These are phyloP conservation scores for Fallopia convolvulus DNA, from an alignment of 148 eudicot species.

Conservation along the genomic window DNA sequence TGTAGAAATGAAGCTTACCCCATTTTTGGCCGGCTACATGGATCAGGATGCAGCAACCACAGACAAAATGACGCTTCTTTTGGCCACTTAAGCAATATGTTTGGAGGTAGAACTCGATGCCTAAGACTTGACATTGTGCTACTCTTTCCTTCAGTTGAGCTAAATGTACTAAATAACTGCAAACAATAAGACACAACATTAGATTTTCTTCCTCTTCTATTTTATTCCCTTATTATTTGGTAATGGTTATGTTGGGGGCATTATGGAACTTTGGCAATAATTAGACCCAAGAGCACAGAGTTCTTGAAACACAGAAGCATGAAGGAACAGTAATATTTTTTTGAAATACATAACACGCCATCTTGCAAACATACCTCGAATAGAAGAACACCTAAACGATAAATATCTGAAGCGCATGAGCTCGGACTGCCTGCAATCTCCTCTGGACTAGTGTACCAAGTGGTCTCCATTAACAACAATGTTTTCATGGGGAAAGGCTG, in stretches of 20 bases:
- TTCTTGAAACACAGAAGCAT: constrained; percentile 2
- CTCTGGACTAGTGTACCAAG: constrained; percentile 93
- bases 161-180: constrained; percentile 80
- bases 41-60: constrained; percentile 95
- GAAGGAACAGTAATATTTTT: not conserved
- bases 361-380: constrained; percentile 60
- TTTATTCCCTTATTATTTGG: not conserved
- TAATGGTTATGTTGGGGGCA: not conserved
- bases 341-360: not conserved
- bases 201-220: not conserved
- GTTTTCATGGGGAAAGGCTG: constrained; percentile 79
- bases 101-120: constrained; percentile 95
- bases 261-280: not conserved
- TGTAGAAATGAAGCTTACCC: constrained; percentile 28
- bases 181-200: constrained; percentile 8
- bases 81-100: constrained; percentile 79
- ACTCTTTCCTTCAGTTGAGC: constrained; percentile 75
- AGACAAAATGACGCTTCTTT: constrained; percentile 98
- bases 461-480: constrained; percentile 67
- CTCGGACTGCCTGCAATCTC: constrained; percentile 65
- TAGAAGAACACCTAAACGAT: constrained; percentile 88
- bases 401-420: constrained; percentile 87
- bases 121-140: constrained; percentile 81
- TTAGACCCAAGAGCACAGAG: not conserved
- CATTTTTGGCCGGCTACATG: constrained; percentile 76